phyloP scores from a whole-genome alignment of 2,329 filamentous ascomycete species.

The Botrytis tulipae region DNA sequence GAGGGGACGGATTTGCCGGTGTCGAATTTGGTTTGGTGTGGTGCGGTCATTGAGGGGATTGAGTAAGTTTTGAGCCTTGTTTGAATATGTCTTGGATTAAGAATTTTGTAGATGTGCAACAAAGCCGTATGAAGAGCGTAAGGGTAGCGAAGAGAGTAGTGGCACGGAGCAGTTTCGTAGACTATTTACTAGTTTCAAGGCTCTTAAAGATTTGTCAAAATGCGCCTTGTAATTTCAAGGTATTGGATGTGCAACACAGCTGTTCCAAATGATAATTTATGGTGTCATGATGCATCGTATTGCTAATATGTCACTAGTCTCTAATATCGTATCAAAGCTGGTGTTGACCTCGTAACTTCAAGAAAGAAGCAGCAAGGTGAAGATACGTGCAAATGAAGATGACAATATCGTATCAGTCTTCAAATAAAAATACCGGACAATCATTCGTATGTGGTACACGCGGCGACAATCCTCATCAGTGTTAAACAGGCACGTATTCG shows the following conservation, averaged over 20 bases:
- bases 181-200: background rate
- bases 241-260: background rate
- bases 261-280: background rate
- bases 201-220: background rate
- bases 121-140: background rate
- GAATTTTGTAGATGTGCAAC: background rate
- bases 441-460: background rate
- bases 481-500: background rate
- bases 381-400: background rate
- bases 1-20: background rate
- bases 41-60: background rate
- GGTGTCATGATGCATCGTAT: background rate
- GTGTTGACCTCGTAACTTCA: background rate
- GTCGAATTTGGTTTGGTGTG: background rate
- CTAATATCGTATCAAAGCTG: background rate
- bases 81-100: background rate
- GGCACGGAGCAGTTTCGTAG: background rate
- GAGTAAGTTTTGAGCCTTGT: background rate
- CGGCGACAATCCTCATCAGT: background rate
- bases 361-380: background rate
- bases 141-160: background rate
- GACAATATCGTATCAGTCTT: background rate
- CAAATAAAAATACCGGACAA: background rate
- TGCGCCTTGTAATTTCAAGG: background rate
- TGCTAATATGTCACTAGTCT: background rate